Evolutionary conservation across 257 asterid species (phyloP), one percentile per base, ranked within the genome.

Genomic region (Ehretia macrophylla): DNA sequence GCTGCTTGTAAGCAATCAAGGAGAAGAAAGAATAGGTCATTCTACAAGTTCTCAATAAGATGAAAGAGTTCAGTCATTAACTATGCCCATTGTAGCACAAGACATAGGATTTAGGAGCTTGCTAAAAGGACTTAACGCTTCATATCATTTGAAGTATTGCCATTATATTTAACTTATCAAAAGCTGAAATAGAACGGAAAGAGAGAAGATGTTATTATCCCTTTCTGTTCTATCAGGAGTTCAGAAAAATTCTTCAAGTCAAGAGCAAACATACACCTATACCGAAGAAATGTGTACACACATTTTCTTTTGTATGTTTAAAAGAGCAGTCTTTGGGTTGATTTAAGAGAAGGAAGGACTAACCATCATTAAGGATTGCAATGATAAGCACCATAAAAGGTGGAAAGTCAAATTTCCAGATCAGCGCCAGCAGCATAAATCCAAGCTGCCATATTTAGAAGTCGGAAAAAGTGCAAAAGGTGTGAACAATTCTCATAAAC

Each of bases 321-420:
- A 49, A 35, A 19, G 12, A 21, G 51, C 17, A 17, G 23, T n/a
- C 13, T 16, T 20, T 9, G 27, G 20, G 21, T n/a, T 21, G n/a
- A 49, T n/a, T 49, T 11, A 38, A 13, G 67, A 59, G 59, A 49
- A 68, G 11, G 71, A 52, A 64, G 66, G 67, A 67, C 78, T 55
- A 65, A 84, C 96, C 99, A 58, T 92, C 97, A 74, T 88, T 92
- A 66, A 92, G 90, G 45, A 92, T 86, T 39, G 99, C 99, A 69
- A 92, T 92, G 78, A 92, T 92, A 75, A 92, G 99, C 79, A 92
- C 99, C 99, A 92, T 88, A 76, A 92, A 92, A 46, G 99, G 99
- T 22, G 99, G 99, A 63, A 92, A 92, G 77, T 92, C 99, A 48
- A 92, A 92, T 27, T 81, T 59, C 99, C 99, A 92, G 66, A 92